A percentile compares a stretch with the other conserved stretches of the same genome.
These are phyloP conservation scores for Lagenidium giganteum DNA, from an alignment of 352 stramenopile species.

Conservation along the genomic window DNA sequence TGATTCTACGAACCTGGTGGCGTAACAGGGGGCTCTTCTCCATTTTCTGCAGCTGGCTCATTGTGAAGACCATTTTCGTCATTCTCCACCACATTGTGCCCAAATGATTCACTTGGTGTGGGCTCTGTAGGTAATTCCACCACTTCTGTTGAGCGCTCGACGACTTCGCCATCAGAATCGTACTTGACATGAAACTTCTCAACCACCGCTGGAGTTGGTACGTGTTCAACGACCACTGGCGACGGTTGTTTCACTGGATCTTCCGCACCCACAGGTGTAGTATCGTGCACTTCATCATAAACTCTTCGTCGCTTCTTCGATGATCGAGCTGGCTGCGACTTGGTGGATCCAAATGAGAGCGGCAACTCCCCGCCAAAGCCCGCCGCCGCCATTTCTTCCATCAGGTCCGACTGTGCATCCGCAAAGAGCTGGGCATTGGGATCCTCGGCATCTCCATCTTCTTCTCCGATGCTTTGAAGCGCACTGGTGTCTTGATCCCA, in stretches of 20 bases:
- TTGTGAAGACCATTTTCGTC: no score
- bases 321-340: no score
- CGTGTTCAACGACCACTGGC: background rate
- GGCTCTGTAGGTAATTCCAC: constrained; percentile 28
- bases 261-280: no score
- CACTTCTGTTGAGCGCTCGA: constrained; percentile 31
- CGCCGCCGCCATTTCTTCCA: constrained; percentile 53
- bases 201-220: constrained; percentile 8
- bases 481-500: background rate
- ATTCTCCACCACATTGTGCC: no score
- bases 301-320: background rate
- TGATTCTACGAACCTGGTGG: no score
- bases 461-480: constrained; percentile 8
- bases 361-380: constrained; percentile 48
- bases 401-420: constrained; percentile 43
- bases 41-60: no score
- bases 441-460: constrained; percentile 19
- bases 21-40: no score
- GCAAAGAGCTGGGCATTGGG: constrained; percentile 33
- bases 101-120: no score
- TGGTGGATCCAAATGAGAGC: constrained; percentile 45
- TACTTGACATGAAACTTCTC: constrained; percentile 63
- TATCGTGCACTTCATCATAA: background rate
- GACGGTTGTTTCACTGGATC: no score
- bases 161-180: constrained; percentile 59